These are phyloP conservation scores for Raffaelea albimanens DNA, from an alignment of 2,329 filamentous ascomycete species.

Conservation along the genomic window DNA sequence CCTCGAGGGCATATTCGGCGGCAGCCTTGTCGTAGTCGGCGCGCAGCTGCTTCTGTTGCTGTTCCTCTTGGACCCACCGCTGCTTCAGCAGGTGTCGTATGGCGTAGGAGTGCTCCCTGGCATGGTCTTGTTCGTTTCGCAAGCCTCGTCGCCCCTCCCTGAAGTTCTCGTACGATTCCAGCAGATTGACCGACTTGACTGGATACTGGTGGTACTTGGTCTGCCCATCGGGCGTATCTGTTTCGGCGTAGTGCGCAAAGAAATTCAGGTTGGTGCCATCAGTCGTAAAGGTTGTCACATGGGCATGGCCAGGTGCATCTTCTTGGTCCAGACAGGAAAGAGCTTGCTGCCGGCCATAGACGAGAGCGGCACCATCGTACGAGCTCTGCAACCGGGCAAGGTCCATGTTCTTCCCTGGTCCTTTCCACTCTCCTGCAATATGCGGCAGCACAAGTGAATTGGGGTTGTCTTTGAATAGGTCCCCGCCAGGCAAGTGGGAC, in stretches of 20 bases:
- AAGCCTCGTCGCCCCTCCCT: slow-evolving; percentile 2
- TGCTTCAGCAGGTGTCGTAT: slow-evolving; percentile 5
- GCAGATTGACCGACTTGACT: slow-evolving; percentile 10
- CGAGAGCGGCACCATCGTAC: slow-evolving; percentile 18
- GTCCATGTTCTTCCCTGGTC: slow-evolving; percentile 7
- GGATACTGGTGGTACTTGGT: slow-evolving; percentile 15
- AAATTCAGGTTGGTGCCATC: slow-evolving; percentile 16
- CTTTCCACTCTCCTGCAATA: slow-evolving; percentile 18
- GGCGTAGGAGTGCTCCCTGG: slow-evolving; percentile 5
- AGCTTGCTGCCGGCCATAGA: slow-evolving; percentile 17
- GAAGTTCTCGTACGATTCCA: background rate
- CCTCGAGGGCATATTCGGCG: too few relatives aligned
- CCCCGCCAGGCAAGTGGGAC: slow-evolving; percentile 10
- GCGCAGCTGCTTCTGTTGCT: background rate
- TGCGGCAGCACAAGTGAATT: slow-evolving; percentile 18
- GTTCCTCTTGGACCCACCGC: background rate
- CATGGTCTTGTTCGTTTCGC: slow-evolving; percentile 6
- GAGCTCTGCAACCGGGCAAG: slow-evolving; percentile 6
- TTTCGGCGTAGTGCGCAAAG: slow-evolving; percentile 16
- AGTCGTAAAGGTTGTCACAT: slow-evolving; percentile 17
- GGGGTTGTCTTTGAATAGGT: slow-evolving; percentile 10
- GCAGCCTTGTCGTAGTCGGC: background rate
- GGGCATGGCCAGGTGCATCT: slow-evolving; percentile 12
- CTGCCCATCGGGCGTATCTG: background rate
- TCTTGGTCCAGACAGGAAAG: slow-evolving; percentile 12